Evolutionary conservation across 441 rosid genomes (phyloP), one percentile per base, ranked within the genome.

Genomic region (Adansonia gregorii): DNA sequence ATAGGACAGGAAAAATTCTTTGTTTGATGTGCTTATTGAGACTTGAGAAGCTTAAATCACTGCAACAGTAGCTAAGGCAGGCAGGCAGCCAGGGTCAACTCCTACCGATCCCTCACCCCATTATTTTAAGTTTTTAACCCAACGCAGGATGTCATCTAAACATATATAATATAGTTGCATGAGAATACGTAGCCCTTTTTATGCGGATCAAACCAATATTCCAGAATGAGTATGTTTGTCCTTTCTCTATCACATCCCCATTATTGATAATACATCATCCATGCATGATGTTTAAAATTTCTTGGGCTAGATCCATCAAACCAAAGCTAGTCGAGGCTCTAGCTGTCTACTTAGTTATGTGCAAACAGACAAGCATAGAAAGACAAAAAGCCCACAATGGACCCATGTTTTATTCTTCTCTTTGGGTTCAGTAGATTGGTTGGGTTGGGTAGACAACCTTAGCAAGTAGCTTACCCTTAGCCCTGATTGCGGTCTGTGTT

Each of bases 141-240:
- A 27, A 55, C 46, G 39, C 55, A 45, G 58, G 73, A 56, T 76
- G 80, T 72, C 76, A 35, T 55, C 67, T 20, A 74, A 64, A 70
- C 74, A 19, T 67, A 59, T 8, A 46, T 31, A 6, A 63, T 48
- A 60, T 58, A 49, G 6, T 20, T 72, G 74, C 74, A 80, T 71
- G 73, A 75, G 52, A 75, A 75, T 43, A 55, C 74, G 77, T 46
- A 55, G 35, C 73, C 82, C 82, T 76, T 43, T 64, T 31, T 43
- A 71, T 76, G 74, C 74, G 77, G 82, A 80, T 80, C 82, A 24
- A 76, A 55, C 72, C 82, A 55, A 43, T 48, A 71, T 80, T 80
- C 82, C 79, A 55, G 79, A 76, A 80, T 72, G 86, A 83, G 86
- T 74, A 80, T 83, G 80, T 80, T 80, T 83, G 86, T 83, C 80